Evolutionary conservation across 2,329 filamentous ascomycete genomes (phyloP).

Genomic region (Aspergillus viridinutans): DNA sequence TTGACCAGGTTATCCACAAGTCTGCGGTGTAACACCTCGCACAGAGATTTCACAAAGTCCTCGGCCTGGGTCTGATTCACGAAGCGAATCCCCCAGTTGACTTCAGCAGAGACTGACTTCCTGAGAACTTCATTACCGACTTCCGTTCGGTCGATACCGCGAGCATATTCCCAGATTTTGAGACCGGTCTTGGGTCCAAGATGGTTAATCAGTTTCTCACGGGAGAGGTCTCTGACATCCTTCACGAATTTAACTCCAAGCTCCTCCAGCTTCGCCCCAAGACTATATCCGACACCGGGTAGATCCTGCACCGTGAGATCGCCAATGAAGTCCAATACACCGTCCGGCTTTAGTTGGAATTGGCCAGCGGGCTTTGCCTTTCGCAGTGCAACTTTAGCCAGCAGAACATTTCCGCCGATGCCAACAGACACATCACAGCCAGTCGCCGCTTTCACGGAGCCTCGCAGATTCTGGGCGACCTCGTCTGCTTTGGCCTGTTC

Average conservation of each 20-base stretch:
- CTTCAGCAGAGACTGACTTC: constrained; percentile 94
- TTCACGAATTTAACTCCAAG: constrained; percentile 77
- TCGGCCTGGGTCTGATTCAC: constrained; percentile 88
- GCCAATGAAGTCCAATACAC: constrained; percentile 71
- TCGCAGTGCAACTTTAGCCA: constrained; percentile 84
- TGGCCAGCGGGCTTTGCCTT: constrained; percentile 95
- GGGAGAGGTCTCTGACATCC: constrained; percentile 72
- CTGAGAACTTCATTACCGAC: constrained; percentile 80
- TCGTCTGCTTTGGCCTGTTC: constrained; percentile 76
- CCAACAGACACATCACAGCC: constrained; percentile 88
- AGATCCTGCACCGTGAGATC: constrained; percentile 73
- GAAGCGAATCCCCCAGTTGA: constrained; percentile 98
- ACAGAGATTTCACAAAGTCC: constrained; percentile 81
- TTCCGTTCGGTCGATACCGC: constrained; percentile 79
- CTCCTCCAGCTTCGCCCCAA: constrained; percentile 82
- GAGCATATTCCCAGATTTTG: constrained; percentile 83
- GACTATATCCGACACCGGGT: constrained; percentile 88
- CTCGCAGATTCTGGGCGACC: constrained; percentile 64
- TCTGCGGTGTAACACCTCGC: constrained; percentile 76
- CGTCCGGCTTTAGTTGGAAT: constrained; percentile 78
- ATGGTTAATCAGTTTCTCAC: constrained; percentile 66
- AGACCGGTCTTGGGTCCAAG: constrained; percentile 91
- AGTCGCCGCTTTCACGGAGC: constrained; percentile 67
- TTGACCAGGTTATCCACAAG: constrained; percentile 79
- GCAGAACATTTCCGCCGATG: constrained; percentile 83